Percentiles rank a stretch among this genome's conserved stretches.
Conservation (phyloP, 2,329 filamentous ascomycete species). For the Epichloe hybrida region DNA sequence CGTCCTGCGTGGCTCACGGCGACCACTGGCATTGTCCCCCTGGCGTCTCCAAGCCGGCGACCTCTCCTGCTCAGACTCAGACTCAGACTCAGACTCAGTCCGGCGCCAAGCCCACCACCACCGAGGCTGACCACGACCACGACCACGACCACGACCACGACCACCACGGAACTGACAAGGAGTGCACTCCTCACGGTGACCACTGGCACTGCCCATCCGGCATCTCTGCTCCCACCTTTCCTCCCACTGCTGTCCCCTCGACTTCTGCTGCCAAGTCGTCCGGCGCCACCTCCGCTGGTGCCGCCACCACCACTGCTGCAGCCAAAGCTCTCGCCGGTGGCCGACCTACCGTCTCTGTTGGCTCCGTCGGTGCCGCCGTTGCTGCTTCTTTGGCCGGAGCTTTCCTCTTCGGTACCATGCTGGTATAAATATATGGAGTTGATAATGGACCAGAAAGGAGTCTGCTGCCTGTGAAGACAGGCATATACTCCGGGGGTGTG, state of each 20-base stretch:
- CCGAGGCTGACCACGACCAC: neutral
- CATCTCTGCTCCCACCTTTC: slow-evolving; percentile 3
- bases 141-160: neutral
- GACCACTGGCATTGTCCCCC: slow-evolving; percentile 9
- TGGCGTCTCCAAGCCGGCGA: slow-evolving; percentile 6
- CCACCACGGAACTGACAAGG: slow-evolving; percentile 1
- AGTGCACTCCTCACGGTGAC: slow-evolving; percentile 6
- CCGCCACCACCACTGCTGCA: neutral
- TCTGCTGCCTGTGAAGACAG: too few relatives aligned
- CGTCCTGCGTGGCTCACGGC: slow-evolving; percentile 4
- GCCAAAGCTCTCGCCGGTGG: neutral
- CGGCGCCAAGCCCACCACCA: neutral
- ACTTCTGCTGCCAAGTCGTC: neutral
- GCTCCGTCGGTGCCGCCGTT: slow-evolving; percentile 1
- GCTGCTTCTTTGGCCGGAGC: slow-evolving; percentile 6
- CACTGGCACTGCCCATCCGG: slow-evolving; percentile 10
- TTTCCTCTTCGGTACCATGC: slow-evolving; percentile 6
- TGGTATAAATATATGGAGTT: neutral
- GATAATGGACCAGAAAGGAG: neutral
- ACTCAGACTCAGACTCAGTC: neutral
- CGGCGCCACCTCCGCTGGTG: neutral
- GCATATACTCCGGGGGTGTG: too few relatives aligned
- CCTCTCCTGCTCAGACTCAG: slow-evolving; percentile 3
- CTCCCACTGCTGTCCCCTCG: slow-evolving; percentile 1
- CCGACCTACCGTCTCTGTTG: slow-evolving; percentile 1